These are phyloP conservation scores for Camelina sativa DNA, from an alignment of 345 rosid genomes.

Conservation along the genomic window DNA sequence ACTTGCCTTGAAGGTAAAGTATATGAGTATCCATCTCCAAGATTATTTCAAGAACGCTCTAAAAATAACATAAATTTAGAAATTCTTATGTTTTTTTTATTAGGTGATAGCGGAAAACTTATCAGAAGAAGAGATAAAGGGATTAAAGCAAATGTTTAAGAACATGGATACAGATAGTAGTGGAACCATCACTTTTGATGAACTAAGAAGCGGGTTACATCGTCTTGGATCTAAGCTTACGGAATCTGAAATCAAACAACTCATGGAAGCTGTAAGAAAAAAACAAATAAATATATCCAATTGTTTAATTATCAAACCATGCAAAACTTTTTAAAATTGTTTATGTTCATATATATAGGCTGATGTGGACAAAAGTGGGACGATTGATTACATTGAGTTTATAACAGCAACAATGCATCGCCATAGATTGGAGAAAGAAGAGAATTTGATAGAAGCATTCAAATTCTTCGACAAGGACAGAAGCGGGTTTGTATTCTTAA, in stretches of 20 bases:
- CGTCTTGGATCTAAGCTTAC: slow-evolving; percentile 81
- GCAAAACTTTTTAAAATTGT: neutral
- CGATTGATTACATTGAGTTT: slow-evolving; percentile 87
- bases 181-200: slow-evolving; percentile 84
- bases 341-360: slow-evolving; percentile 55
- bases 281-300: neutral
- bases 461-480: slow-evolving; percentile 75
- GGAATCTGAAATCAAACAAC: slow-evolving; percentile 76
- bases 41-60: neutral
- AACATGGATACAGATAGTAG: slow-evolving; percentile 91
- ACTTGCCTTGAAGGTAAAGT: slow-evolving; percentile 80
- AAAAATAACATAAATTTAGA: neutral
- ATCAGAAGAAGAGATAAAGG: slow-evolving; percentile 84
- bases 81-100: neutral
- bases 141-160: slow-evolving; percentile 76
- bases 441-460: slow-evolving; percentile 72
- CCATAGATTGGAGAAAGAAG: slow-evolving; percentile 81
- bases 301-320: neutral
- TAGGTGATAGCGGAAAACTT: slow-evolving; percentile 88
- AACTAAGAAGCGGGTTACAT: slow-evolving; percentile 69
- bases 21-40: neutral
- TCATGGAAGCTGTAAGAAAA: slow-evolving; percentile 92
- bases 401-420: slow-evolving; percentile 89
- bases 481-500: slow-evolving; percentile 63
- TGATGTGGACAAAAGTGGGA: slow-evolving; percentile 84